Base-by-base conservation (phyloP, 23 red algal species). In the Pyropia haitanensis region DNA sequence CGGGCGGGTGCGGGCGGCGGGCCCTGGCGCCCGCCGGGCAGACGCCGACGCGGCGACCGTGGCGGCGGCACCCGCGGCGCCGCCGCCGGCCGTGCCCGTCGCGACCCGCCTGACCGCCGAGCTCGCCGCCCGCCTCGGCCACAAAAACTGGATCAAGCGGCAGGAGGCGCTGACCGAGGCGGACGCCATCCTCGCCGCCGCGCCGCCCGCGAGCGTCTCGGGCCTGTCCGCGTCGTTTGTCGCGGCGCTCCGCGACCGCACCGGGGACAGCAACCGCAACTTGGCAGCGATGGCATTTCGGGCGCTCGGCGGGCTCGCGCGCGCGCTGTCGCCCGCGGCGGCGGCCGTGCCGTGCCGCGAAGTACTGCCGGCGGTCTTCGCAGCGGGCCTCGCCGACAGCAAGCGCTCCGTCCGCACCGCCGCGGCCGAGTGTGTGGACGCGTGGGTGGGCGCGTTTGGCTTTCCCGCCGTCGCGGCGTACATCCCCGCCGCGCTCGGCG, bases 261-360 rank as follows among this genome's bases (percentile, higher is more conserved):
- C 80, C 2, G 78, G 69, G 28, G 87, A 91, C 69, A 91, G 78
- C 51, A 91, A 91, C 71, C 64, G 76, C 26, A 91, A 91, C 53
- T 31, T 91, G 4, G 87, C 87, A 23, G 77, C 77, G 16, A 49
- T 65, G 68, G 87, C 76, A 10, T 81, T 76, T 26, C 27, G 52
- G 27, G 87, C 80, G 12, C 59, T 81, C 22, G 71, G 75, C 7
- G 57, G 75, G 14, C 60, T 91, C 14, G 61, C 73, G 17, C 56
- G 60, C 58, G 72, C 87, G 26, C 73, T 91, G 75, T 73, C 74
- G 5, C 71, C 72, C 3, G 57, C 32, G 5, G 87, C 67, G 25
- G 24, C 49, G 14, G 28, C 53, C 3, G 64, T 5, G 25, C 39
- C 39, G 4, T 46, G 39, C 39, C 39, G 39, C 39, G 39, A 46